Evolutionary conservation across 2,329 filamentous ascomycete species (phyloP), one percentile per base, ranked within the genome.

Genomic region (Alternaria metachromatica): DNA sequence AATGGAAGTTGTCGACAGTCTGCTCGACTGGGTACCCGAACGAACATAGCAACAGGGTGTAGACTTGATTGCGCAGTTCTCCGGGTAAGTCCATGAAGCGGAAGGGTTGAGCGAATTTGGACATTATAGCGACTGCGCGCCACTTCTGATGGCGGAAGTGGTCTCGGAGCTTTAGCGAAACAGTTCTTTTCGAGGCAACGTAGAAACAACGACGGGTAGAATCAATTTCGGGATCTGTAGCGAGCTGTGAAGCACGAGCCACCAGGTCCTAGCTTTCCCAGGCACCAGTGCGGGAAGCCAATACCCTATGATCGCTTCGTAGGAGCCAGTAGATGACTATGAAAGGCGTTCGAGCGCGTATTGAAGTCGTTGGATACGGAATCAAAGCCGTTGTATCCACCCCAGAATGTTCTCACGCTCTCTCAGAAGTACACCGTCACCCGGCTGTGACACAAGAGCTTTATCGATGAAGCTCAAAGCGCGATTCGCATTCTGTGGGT

Each of bases 341-440:
- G 28, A 30, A 30, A 30, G 28, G 28, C 28, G 11, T 30, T 30
- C 5, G 11, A 30, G 28, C 11, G 28, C 28, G 11, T 30, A 12
- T 30, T 13, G 11, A 6, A 30, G 28, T 12, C 28, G 5, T 30
- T 30, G 28, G 10, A 28, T 28, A 11, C 26, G 26, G 11, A 37
- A 18, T 44, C 18, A 58, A 5, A 44, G 13, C 13, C 33, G 18
- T 26, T 43, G 30, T 54, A 15, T 62, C 66, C 61, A 66, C 2
- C 26, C 55, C n/a, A 60, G 10, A 9, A 68, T 64, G 13, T 37
- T 56, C 13, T 58, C 50, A 18, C 43, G 61, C 46, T 68, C 66
- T 37, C 26, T 55, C 25, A 59, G 11, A 20, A 68, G 53, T 5
- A 30, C 41, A 23, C 53, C 25, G 46, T 68, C 64, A 15, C 50